phyloP scores from a whole-genome alignment of 805 yeast species.

The Candida montana region DNA sequence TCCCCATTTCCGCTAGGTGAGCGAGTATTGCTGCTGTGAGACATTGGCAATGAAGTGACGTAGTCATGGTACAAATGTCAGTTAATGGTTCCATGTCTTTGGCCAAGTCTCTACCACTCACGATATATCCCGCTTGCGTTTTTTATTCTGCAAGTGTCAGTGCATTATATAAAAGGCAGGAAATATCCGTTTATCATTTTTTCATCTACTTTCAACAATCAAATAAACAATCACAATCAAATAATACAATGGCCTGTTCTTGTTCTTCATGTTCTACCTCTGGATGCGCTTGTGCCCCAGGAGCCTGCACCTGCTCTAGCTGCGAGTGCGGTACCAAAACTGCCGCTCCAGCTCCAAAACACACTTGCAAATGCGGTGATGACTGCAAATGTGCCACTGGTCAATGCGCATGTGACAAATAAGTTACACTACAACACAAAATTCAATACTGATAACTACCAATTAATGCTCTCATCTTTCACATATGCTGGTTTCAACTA shows the following conservation, averaged over 20 bases:
- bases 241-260: conserved; percentile 4
- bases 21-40: too few species aligned
- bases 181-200: conserved; percentile 1
- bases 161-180: background rate
- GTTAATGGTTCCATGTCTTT: too few species aligned
- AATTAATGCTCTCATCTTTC: too few species aligned
- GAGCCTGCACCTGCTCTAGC: conserved; percentile 3
- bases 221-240: background rate
- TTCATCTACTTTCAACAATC: background rate
- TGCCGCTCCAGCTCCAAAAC: conserved; percentile 2
- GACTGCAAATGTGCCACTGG: conserved; percentile 1
- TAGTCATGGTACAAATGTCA: too few species aligned
- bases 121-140: background rate
- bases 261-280: conserved; percentile 8
- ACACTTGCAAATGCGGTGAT: conserved; percentile 4
- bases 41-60: too few species aligned
- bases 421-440: too few species aligned
- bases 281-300: conserved; percentile 9
- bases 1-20: too few species aligned
- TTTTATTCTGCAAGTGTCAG: background rate
- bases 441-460: too few species aligned
- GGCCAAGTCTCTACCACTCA: too few species aligned
- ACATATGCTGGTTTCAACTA: too few species aligned
- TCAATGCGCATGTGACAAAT: background rate
- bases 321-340: conserved; percentile 6